These are phyloP conservation scores for Byssochlamys sp. DNA, from an alignment of 2,329 filamentous ascomycete species.

Conservation along the genomic window DNA sequence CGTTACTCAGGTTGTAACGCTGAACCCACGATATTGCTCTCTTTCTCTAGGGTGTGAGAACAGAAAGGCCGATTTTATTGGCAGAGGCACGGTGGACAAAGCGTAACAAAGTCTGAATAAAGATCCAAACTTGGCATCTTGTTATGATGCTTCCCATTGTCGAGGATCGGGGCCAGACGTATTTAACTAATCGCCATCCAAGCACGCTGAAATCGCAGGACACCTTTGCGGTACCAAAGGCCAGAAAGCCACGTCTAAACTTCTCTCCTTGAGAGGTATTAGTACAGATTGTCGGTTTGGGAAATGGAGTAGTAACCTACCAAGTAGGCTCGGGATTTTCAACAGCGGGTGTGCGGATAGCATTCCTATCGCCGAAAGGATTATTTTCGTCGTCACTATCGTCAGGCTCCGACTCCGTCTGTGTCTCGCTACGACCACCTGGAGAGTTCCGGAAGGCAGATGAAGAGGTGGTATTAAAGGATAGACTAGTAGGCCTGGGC, in stretches of 20 bases:
- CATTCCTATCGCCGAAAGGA: conserved; percentile 77
- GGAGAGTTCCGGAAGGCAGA: conserved; percentile 8
- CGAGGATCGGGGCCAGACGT: background rate
- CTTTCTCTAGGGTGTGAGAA: no score
- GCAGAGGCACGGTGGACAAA: background rate
- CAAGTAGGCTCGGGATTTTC: conserved; percentile 25
- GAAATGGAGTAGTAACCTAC: conserved; percentile 14
- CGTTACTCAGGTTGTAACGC: no score
- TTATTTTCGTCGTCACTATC: conserved; percentile 71
- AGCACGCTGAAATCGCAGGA: background rate
- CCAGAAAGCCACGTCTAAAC: background rate
- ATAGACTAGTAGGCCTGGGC: conserved; percentile 52
- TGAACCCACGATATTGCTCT: no score
- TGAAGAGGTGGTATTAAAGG: conserved; percentile 4
- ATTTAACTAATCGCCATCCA: background rate
- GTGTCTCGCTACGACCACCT: conserved; percentile 44
- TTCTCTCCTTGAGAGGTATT: background rate
- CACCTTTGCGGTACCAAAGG: background rate
- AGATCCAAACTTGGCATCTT: background rate
- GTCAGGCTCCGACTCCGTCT: conserved; percentile 41
- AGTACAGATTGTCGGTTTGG: background rate
- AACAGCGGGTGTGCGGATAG: conserved; percentile 29
- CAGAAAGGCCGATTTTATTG: background rate
- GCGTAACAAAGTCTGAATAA: background rate
- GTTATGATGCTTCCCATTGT: background rate